Evolutionary conservation across 2,329 filamentous ascomycete species (phyloP).

Genomic region (Aspergillus sp.): DNA sequence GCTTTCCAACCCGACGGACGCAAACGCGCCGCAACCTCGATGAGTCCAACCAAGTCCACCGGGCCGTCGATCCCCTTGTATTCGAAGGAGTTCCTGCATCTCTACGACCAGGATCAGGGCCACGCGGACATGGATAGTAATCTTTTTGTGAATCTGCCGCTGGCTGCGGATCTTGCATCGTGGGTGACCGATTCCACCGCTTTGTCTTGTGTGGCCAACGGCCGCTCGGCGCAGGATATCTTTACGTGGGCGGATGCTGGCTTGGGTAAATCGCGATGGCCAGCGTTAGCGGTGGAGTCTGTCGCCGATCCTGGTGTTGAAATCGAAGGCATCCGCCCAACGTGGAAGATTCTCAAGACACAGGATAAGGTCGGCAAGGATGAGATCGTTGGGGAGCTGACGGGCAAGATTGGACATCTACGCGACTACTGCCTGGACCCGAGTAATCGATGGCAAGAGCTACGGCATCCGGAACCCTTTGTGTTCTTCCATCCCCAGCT

Average conservation of each 20-base stretch:
- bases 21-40: constrained; percentile 55
- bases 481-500: constrained; percentile 83
- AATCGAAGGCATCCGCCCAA: constrained; percentile 51
- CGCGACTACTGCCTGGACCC: constrained; percentile 61
- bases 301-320: constrained; percentile 43
- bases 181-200: constrained; percentile 72
- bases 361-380: constrained; percentile 44
- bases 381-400: constrained; percentile 62
- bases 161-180: constrained; percentile 64
- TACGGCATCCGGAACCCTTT: constrained; percentile 56
- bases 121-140: constrained; percentile 60
- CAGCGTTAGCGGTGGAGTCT: constrained; percentile 45
- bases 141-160: constrained; percentile 64
- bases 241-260: constrained; percentile 55
- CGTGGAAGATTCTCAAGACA: constrained; percentile 56
- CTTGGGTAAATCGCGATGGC: constrained; percentile 48
- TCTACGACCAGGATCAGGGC: constrained; percentile 58
- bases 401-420: constrained; percentile 66
- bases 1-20: constrained; percentile 54
- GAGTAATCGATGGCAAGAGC: constrained; percentile 59
- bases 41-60: constrained; percentile 62
- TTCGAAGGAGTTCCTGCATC: constrained; percentile 64
- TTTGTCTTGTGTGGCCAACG: constrained; percentile 59
- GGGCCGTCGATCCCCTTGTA: constrained; percentile 60
- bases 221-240: constrained; percentile 55